Evolutionary conservation across 2,329 filamentous ascomycete genomes (phyloP).

Genomic region (Microthyrium microscopicum): DNA sequence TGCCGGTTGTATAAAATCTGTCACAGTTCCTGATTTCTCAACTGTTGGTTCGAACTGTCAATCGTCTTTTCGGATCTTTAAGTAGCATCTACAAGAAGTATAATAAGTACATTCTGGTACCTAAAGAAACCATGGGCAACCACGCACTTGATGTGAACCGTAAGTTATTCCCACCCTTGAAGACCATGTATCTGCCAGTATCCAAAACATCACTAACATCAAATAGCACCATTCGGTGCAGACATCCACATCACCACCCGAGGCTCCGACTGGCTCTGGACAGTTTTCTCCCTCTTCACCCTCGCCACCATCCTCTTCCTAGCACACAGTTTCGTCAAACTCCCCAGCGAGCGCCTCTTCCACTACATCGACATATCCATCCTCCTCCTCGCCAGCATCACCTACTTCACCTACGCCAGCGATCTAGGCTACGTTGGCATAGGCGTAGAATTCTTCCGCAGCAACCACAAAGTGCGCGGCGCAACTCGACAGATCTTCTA

Average conservation of each 20-base stretch:
- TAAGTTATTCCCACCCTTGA: too few species aligned
- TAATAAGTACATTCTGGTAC: too few species aligned
- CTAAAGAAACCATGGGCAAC: too few species aligned
- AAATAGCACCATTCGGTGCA: too few species aligned
- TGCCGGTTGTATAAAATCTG: too few species aligned
- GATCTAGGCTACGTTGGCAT: constrained; percentile 48
- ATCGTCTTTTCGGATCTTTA: too few species aligned
- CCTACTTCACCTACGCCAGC: constrained; percentile 52
- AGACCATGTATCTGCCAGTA: too few species aligned
- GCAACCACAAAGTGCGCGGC: constrained; percentile 28
- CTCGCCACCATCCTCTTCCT: constrained; percentile 36
- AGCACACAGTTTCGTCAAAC: constrained; percentile 34
- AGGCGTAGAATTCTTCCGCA: constrained; percentile 39
- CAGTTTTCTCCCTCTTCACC: constrained; percentile 44
- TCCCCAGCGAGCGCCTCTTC: constrained; percentile 40
- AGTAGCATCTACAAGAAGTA: too few species aligned
- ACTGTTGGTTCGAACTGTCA: too few species aligned
- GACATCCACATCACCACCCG: constrained; percentile 41
- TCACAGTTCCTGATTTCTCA: too few species aligned
- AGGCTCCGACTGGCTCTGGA: constrained; percentile 47
- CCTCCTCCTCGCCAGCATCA: constrained; percentile 41
- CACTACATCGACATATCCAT: constrained; percentile 46
- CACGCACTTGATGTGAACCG: too few species aligned
- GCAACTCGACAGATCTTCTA: constrained; percentile 48
- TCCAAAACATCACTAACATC: too few species aligned